These are phyloP conservation scores for Cladophialophora chaetospira DNA, from an alignment of 2,329 filamentous ascomycete species.

Conservation along the genomic window DNA sequence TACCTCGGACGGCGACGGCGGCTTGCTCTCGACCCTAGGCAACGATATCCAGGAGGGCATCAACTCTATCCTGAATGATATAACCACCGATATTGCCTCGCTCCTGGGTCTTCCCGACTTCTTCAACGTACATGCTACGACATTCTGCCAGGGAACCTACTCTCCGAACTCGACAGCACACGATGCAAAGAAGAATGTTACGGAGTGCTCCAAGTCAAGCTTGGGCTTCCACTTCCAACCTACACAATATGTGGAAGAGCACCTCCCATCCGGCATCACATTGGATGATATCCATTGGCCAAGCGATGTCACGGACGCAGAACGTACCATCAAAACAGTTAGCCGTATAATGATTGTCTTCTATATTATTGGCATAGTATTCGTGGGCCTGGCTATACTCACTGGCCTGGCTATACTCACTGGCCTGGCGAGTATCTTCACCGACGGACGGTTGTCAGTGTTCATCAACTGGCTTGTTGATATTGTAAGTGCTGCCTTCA, in stretches of 20 bases:
- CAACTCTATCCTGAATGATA: constrained; percentile 42
- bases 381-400: constrained; percentile 56
- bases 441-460: constrained; percentile 48
- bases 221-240: constrained; percentile 62
- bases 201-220: constrained; percentile 55
- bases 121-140: constrained; percentile 62
- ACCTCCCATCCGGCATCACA: constrained; percentile 53
- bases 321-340: constrained; percentile 53
- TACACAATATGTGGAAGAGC: constrained; percentile 49
- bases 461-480: constrained; percentile 54
- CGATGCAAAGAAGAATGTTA: constrained; percentile 55
- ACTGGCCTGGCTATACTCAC: constrained; percentile 53
- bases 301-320: constrained; percentile 55
- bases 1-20: constrained; percentile 36
- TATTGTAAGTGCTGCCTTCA: constrained; percentile 38
- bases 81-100: constrained; percentile 45
- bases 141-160: constrained; percentile 57
- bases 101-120: constrained; percentile 60
- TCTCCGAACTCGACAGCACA: constrained; percentile 37
- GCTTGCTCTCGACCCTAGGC: constrained; percentile 41
- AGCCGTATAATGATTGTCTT: constrained; percentile 59
- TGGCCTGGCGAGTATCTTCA: constrained; percentile 49
- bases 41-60: constrained; percentile 46
- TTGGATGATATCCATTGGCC: constrained; percentile 60
- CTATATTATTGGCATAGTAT: constrained; percentile 59